These are phyloP conservation scores for Saturnispora diversa DNA, from an alignment of 805 yeast species.

Conservation along the genomic window DNA sequence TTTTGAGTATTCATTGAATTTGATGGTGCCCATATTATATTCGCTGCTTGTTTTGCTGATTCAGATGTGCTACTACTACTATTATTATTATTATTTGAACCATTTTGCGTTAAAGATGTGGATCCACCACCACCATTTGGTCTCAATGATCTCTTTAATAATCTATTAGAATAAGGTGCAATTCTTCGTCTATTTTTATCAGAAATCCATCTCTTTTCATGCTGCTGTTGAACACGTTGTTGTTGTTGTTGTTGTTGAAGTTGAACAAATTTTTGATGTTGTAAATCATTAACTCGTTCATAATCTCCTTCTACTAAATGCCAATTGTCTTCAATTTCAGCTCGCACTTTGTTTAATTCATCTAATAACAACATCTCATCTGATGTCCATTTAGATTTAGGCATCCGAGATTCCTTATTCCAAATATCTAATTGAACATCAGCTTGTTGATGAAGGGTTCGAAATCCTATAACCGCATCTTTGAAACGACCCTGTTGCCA, in stretches of 20 bases:
- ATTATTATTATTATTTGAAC: neutral
- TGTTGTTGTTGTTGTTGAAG: constrained; percentile 15
- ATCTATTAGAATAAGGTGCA: constrained; percentile 4
- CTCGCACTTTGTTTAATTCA: constrained; percentile 21
- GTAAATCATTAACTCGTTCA: constrained; percentile 9
- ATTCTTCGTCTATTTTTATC: constrained; percentile 14
- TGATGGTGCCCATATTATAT: constrained; percentile 32
- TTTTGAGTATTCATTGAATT: constrained; percentile 21
- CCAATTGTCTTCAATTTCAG: constrained; percentile 15
- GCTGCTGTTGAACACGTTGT: constrained; percentile 23
- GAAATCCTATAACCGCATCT: constrained; percentile 5
- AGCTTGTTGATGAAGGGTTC: constrained; percentile 26
- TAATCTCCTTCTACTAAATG: constrained; percentile 6
- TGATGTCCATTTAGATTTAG: constrained; percentile 29
- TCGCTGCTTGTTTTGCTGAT: constrained; percentile 31
- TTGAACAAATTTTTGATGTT: constrained; percentile 12
- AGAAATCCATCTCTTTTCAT: constrained; percentile 11
- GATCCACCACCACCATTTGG: constrained; percentile 9
- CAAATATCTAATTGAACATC: constrained; percentile 47
- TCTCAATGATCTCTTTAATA: constrained; percentile 5
- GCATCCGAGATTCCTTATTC: constrained; percentile 32
- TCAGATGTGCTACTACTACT: constrained; percentile 11
- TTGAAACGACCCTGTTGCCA: constrained; percentile 6
- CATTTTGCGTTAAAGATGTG: constrained; percentile 5
- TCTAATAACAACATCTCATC: constrained; percentile 40